These are phyloP conservation scores for Trichoderma harzianum DNA, from an alignment of 2,329 filamentous ascomycete genomes.

Conservation along the genomic window DNA sequence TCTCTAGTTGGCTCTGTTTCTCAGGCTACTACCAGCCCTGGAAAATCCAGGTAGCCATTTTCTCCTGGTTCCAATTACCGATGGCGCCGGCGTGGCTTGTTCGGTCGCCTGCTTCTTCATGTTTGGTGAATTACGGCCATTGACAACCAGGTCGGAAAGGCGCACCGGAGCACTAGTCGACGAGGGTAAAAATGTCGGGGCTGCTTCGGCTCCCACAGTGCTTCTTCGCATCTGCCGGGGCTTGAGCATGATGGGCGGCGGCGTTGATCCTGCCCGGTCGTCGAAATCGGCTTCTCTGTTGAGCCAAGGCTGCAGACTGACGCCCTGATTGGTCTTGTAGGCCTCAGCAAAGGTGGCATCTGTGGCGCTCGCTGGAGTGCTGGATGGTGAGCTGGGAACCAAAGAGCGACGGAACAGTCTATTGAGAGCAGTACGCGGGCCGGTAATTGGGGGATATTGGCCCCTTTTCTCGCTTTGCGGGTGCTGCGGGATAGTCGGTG, in stretches of 20 bases:
- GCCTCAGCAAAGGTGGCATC: conserved; percentile 20
- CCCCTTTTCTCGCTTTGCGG: conserved; percentile 33
- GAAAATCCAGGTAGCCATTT: conserved; percentile 38
- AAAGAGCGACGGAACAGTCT: conserved; percentile 51
- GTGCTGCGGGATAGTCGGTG: conserved; percentile 20
- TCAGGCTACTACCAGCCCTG: conserved; percentile 24
- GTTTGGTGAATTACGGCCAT: background rate
- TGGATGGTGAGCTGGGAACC: conserved; percentile 32
- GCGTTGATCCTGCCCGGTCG: conserved; percentile 49
- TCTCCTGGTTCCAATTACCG: conserved; percentile 29
- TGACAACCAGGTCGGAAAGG: background rate
- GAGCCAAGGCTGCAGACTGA: conserved; percentile 38
- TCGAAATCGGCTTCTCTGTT: conserved; percentile 41
- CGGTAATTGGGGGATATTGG: conserved; percentile 50
- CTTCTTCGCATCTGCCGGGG: conserved; percentile 31
- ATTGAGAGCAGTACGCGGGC: conserved; percentile 45
- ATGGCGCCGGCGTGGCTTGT: conserved; percentile 17
- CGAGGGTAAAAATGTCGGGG: conserved; percentile 21
- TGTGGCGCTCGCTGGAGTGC: conserved; percentile 6
- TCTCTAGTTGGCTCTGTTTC: conserved; percentile 27
- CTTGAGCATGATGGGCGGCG: conserved; percentile 54
- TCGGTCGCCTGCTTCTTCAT: background rate
- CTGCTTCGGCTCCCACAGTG: conserved; percentile 25
- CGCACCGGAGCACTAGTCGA: conserved; percentile 18
- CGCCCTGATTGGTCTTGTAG: conserved; percentile 21